Evolutionary conservation across 345 rosid species (phyloP).

Genomic region (Aquilaria yunnanensis): DNA sequence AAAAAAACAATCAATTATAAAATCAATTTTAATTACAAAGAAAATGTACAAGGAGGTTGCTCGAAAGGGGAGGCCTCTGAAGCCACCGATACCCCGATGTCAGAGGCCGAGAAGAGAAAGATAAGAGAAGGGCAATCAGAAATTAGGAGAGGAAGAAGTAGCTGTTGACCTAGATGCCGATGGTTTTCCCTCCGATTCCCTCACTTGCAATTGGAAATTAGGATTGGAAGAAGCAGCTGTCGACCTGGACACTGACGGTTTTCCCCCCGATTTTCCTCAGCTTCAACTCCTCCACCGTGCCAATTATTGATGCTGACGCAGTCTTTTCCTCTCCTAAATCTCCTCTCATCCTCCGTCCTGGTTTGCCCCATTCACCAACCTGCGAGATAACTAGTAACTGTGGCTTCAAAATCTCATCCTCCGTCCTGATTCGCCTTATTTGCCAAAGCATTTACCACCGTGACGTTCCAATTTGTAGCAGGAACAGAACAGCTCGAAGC

Average conservation of each 20-base stretch:
- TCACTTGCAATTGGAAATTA: slow-evolving; percentile 30
- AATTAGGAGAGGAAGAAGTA: not conserved
- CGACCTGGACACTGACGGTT: slow-evolving; percentile 31
- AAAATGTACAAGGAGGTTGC: too few relatives aligned
- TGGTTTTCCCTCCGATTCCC: not conserved
- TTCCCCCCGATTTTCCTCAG: slow-evolving; percentile 35
- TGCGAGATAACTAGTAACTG: slow-evolving; percentile 67
- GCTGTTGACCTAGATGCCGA: not conserved
- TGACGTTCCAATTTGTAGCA: too few relatives aligned
- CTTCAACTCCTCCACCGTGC: slow-evolving; percentile 47
- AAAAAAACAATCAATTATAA: too few relatives aligned
- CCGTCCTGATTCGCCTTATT: too few relatives aligned
- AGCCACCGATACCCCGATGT: too few relatives aligned
- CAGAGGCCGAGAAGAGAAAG: not conserved
- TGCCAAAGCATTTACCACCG: too few relatives aligned
- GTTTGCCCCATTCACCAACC: slow-evolving; percentile 37
- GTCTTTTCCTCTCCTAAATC: slow-evolving; percentile 20
- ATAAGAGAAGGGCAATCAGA: not conserved
- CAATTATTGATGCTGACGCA: slow-evolving; percentile 16
- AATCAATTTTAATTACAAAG: too few relatives aligned
- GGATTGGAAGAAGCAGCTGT: too few relatives aligned
- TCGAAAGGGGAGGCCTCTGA: too few relatives aligned
- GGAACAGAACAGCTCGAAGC: too few relatives aligned
- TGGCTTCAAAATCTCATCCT: too few relatives aligned
- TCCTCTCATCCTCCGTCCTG: slow-evolving; percentile 47